Conservation (phyloP, 306 rosid species). For the Gillenia trifoliata region DNA sequence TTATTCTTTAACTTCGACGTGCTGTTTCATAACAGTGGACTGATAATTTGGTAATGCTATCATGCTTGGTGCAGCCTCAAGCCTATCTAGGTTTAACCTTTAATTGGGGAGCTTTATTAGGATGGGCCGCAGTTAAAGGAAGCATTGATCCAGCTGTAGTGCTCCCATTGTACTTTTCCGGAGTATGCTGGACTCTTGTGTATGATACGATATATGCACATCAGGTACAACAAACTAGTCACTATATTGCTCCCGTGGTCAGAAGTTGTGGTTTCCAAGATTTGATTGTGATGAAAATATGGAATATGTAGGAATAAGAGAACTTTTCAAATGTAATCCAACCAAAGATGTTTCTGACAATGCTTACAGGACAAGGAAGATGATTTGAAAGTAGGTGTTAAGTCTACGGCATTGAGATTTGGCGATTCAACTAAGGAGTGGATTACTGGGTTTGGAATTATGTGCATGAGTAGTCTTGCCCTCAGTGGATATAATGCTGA, state of each 20-base stretch:
- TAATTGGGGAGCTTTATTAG: constrained; percentile 94
- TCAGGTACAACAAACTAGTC: constrained; percentile 24
- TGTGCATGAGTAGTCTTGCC: constrained; percentile 68
- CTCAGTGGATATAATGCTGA: constrained; percentile 77
- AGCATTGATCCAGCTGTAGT: constrained; percentile 71
- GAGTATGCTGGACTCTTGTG: constrained; percentile 91
- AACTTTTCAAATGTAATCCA: not conserved
- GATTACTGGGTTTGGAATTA: constrained; percentile 70
- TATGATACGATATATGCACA: constrained; percentile 95
- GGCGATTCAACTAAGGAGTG: constrained; percentile 80
- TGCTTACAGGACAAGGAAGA: constrained; percentile 83
- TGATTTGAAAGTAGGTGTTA: constrained; percentile 85
- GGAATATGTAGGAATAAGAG: not conserved
- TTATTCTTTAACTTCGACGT: constrained; percentile 3
- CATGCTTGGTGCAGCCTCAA: constrained; percentile 67
- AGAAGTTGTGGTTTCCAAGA: not conserved
- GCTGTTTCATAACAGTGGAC: constrained; percentile 18
- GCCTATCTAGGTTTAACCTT: constrained; percentile 86
- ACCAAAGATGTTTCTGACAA: constrained; percentile 2
- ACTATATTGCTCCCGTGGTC: not conserved
- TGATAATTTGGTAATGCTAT: constrained; percentile 15
- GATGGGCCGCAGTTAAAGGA: constrained; percentile 89
- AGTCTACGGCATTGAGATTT: constrained; percentile 92
- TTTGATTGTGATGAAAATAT: not conserved
- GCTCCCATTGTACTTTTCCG: constrained; percentile 76